Percentiles rank a stretch among this genome's conserved stretches.
phyloP scores from a whole-genome alignment of 2,329 filamentous ascomycete genomes.

The Pseudogymnoascus sp. region DNA sequence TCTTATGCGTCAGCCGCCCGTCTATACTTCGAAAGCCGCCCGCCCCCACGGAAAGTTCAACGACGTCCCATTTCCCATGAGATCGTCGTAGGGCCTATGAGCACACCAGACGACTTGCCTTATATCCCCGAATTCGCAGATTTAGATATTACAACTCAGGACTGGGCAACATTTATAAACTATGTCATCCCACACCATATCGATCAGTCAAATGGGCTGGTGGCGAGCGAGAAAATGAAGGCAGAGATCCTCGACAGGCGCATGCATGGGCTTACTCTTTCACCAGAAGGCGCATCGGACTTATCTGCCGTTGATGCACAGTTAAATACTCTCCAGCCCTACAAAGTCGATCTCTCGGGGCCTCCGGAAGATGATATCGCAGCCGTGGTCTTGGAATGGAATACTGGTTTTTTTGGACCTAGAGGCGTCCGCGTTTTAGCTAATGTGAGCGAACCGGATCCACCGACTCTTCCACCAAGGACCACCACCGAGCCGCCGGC shows the following conservation, averaged over 20 bases:
- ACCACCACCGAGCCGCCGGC: slow-evolving; percentile 19
- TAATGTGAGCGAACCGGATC: background rate
- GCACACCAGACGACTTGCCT: slow-evolving; percentile 37
- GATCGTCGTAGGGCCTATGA: slow-evolving; percentile 29
- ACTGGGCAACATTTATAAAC: slow-evolving; percentile 53
- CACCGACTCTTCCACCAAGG: slow-evolving; percentile 13
- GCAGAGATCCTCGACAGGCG: slow-evolving; percentile 31
- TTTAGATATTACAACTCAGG: slow-evolving; percentile 39
- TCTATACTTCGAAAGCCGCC: slow-evolving; percentile 35
- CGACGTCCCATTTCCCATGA: slow-evolving; percentile 25
- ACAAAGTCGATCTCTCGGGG: slow-evolving; percentile 11
- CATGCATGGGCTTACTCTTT: slow-evolving; percentile 20
- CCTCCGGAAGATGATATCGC: slow-evolving; percentile 24
- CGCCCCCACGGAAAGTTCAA: slow-evolving; percentile 20
- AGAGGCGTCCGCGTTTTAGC: slow-evolving; percentile 36
- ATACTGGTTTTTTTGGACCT: slow-evolving; percentile 45
- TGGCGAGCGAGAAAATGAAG: slow-evolving; percentile 41
- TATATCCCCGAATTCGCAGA: slow-evolving; percentile 22
- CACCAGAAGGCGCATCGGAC: slow-evolving; percentile 18
- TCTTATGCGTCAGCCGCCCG: slow-evolving; percentile 27
- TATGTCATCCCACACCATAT: slow-evolving; percentile 44
- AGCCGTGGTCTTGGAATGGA: slow-evolving; percentile 44
- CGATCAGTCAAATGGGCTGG: slow-evolving; percentile 35
- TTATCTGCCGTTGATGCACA: slow-evolving; percentile 35
- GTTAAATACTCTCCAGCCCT: slow-evolving; percentile 29